A percentile compares a stretch with the other conserved stretches of the same genome.
These are phyloP conservation scores for Gossypium aridum DNA, from an alignment of 441 rosid genomes.

Conservation along the genomic window DNA sequence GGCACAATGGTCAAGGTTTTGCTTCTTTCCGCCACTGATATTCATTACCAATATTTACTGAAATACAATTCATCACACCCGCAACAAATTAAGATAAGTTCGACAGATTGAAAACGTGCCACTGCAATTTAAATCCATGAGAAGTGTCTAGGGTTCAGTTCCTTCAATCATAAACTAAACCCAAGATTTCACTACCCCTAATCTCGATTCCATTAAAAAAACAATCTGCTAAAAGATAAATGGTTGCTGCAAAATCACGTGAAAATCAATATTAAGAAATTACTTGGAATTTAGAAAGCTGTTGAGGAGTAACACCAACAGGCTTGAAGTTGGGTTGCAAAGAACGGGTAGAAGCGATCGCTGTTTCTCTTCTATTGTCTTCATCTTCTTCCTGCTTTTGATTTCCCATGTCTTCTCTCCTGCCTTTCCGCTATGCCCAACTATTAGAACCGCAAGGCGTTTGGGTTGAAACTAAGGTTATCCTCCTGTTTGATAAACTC, in stretches of 20 bases:
- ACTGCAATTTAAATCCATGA: neutral
- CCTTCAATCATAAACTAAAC: neutral
- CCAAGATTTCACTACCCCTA: neutral
- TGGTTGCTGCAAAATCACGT: neutral
- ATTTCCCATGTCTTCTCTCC: neutral
- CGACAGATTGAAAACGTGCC: neutral
- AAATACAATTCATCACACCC: neutral
- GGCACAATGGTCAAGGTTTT: neutral
- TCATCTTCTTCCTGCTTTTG: constrained; percentile 28
- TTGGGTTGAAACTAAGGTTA: no score
- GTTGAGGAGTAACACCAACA: constrained; percentile 37
- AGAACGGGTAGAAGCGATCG: constrained; percentile 44
- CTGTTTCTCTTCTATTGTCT: constrained; percentile 58
- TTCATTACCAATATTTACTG: neutral
- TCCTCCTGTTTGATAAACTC: no score
- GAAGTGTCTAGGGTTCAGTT: neutral
- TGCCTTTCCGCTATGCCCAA: neutral
- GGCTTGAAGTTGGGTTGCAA: constrained; percentile 46
- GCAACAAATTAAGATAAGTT: neutral
- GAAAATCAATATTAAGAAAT: neutral
- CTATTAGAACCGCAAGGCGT: neutral
- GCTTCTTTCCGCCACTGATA: neutral
- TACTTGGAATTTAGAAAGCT: constrained; percentile 67
- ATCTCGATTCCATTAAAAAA: neutral
- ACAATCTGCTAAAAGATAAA: neutral